These are phyloP conservation scores for Wickerhamomyces bisporus DNA, from an alignment of 805 yeast genomes.

Conservation along the genomic window DNA sequence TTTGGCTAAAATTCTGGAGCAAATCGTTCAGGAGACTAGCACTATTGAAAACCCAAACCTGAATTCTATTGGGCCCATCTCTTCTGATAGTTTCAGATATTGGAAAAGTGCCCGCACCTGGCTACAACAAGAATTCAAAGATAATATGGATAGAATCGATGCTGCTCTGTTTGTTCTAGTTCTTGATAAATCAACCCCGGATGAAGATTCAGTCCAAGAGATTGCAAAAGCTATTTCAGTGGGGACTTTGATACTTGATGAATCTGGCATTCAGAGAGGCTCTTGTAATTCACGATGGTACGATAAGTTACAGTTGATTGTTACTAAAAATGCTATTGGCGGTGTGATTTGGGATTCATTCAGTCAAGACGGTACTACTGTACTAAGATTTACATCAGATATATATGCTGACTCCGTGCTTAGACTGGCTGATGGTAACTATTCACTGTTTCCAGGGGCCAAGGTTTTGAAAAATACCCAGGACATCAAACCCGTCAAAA, in stretches of 20 bases:
- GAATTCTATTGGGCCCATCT: conserved; percentile 74
- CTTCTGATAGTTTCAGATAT: conserved; percentile 78
- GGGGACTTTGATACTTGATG: conserved; percentile 70
- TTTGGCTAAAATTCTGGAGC: conserved; percentile 56
- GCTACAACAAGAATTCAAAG: conserved; percentile 34
- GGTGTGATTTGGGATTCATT: conserved; percentile 89
- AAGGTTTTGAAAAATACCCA: conserved; percentile 10
- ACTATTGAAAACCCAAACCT: conserved; percentile 58
- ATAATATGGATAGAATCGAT: conserved; percentile 48
- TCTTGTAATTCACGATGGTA: conserved; percentile 94
- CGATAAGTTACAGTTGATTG: conserved; percentile 78
- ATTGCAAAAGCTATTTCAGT: conserved; percentile 64
- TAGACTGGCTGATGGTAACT: conserved; percentile 72
- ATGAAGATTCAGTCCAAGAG: conserved; percentile 36
- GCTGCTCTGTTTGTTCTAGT: conserved; percentile 77
- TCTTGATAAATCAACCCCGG: conserved; percentile 66
- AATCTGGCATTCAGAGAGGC: conserved; percentile 78
- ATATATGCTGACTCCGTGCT: conserved; percentile 85
- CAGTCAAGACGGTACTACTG: conserved; percentile 92
- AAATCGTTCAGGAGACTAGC: conserved; percentile 66
- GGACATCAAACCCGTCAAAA: conserved; percentile 22
- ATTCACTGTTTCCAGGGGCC: conserved; percentile 34
- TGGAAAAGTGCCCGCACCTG: conserved; percentile 73
- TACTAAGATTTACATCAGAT: conserved; percentile 81
- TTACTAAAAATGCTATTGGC: conserved; percentile 69